Evolutionary conservation across 345 rosid genomes (phyloP), one percentile per base, ranked within the genome.

Genomic region (Mallotus nudiflorus): DNA sequence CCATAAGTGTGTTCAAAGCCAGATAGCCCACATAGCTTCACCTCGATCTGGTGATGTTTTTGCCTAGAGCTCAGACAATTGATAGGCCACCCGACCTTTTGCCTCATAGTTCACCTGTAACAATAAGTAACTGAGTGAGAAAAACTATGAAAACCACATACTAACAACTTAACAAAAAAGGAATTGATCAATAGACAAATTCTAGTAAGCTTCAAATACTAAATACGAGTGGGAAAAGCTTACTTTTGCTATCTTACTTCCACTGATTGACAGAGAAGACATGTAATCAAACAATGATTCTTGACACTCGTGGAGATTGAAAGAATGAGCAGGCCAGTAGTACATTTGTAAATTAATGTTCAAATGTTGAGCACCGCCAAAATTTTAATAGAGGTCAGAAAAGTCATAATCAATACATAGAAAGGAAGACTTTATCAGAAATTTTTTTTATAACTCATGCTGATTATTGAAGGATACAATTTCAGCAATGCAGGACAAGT

Each of bases 271-370:
- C 63, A 95, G 83, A 72, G 85, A 81, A 59, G 86, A 78, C 48
- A 88, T 84, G 65, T 80, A 95, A 65, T 90, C 97, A 49, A 92
- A 92, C 80, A 92, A 85, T 2, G 96, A 97, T 65, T 90, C 96
- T 57, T 92, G 96, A 68, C 97, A 95, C 73, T 95, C 98, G 15
- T 67, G 61, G 57, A 95, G 89, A 78, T 95, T 90, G 86, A 87
- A 87, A 61, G 99, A 84, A 75, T 89, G 90, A 52, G 94, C 86
- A 77, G 83, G 96, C 99, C 99, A 95, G 74, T 92, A 95, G 76
- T 92, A 92, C 99, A 95, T 95, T 84, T 95, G 88, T 52, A 95
- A 90, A 79, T 95, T 95, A 72, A 95, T 92, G 80, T 95, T 95
- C 87, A 86, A 51, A 80, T 92, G 97, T 71, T 95, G 98, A 78